Evolutionary conservation across 2,329 filamentous ascomycete genomes (phyloP).

Genomic region (Clathrospora elynae): DNA sequence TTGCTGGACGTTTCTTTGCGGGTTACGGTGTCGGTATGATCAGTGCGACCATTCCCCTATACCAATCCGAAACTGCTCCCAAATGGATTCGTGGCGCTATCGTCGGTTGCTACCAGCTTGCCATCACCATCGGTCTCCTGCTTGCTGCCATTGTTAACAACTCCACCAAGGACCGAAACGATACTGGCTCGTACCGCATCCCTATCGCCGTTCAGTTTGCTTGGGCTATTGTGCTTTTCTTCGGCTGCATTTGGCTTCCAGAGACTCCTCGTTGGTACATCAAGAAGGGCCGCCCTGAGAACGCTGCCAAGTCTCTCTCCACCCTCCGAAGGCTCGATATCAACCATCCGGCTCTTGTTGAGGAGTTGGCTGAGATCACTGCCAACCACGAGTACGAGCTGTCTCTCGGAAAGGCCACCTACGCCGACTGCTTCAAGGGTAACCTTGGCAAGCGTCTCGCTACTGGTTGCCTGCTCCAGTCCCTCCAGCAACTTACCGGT

Average conservation of each 20-base stretch:
- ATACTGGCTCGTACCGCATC: slow-evolving; percentile 72
- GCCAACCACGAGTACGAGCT: slow-evolving; percentile 79
- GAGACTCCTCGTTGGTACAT: slow-evolving; percentile 78
- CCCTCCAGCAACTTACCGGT: slow-evolving; percentile 74
- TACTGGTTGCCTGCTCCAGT: slow-evolving; percentile 76
- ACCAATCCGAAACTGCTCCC: slow-evolving; percentile 73
- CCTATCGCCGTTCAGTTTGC: slow-evolving; percentile 76
- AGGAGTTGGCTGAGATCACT: slow-evolving; percentile 65
- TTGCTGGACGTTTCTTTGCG: slow-evolving; percentile 51
- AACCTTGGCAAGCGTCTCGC: slow-evolving; percentile 64
- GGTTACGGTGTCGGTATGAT: slow-evolving; percentile 51
- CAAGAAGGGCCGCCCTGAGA: slow-evolving; percentile 65
- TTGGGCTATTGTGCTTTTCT: slow-evolving; percentile 71
- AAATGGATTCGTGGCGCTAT: slow-evolving; percentile 75
- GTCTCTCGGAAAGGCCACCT: slow-evolving; percentile 57
- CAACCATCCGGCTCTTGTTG: slow-evolving; percentile 63
- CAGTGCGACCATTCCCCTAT: slow-evolving; percentile 62
- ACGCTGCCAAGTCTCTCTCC: slow-evolving; percentile 67
- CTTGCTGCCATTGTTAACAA: slow-evolving; percentile 71
- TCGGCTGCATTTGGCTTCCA: slow-evolving; percentile 66
- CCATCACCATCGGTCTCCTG: slow-evolving; percentile 73
- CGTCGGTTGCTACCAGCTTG: slow-evolving; percentile 71
- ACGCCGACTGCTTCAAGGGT: slow-evolving; percentile 54
- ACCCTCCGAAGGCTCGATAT: slow-evolving; percentile 65
- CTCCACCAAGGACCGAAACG: slow-evolving; percentile 60